Conservation (phyloP, 176 grass and related monocot species). For the Musa beccarii region DNA sequence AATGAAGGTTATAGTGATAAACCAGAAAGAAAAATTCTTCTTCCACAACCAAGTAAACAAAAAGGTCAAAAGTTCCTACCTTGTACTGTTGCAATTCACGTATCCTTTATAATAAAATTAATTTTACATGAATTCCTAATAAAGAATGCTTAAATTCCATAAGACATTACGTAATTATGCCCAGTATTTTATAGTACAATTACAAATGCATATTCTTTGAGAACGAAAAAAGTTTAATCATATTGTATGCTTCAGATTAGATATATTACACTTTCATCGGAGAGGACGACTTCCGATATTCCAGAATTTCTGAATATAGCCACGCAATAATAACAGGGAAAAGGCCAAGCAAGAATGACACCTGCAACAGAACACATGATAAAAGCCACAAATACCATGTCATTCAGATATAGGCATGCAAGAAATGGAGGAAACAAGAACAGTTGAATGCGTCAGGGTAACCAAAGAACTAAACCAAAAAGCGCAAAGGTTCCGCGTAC, state of each 20-base stretch:
- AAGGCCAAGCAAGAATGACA: conserved; percentile 55
- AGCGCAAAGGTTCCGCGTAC: neutral
- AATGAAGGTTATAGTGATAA: neutral
- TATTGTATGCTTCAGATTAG: neutral
- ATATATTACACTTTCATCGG: conserved; percentile 53
- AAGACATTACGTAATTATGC: neutral
- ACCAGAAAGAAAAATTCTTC: neutral
- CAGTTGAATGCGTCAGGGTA: neutral
- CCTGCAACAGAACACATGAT: conserved; percentile 22
- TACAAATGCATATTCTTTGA: neutral
- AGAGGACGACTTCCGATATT: conserved; percentile 35
- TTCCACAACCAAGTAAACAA: neutral
- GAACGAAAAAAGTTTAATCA: neutral
- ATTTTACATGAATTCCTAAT: too few relatives aligned
- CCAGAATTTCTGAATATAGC: conserved; percentile 57
- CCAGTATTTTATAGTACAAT: neutral
- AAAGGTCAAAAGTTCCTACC: too few relatives aligned
- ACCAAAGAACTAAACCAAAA: neutral
- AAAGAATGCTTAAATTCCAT: too few relatives aligned
- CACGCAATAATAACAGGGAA: conserved; percentile 57
- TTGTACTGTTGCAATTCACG: too few relatives aligned
- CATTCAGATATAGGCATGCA: too few relatives aligned
- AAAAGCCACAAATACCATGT: too few relatives aligned
- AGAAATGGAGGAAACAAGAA: too few relatives aligned
- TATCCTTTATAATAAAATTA: too few relatives aligned